Base-by-base conservation (phyloP, 2,329 filamentous ascomycete species). In the Aquanectria penicillioides region DNA sequence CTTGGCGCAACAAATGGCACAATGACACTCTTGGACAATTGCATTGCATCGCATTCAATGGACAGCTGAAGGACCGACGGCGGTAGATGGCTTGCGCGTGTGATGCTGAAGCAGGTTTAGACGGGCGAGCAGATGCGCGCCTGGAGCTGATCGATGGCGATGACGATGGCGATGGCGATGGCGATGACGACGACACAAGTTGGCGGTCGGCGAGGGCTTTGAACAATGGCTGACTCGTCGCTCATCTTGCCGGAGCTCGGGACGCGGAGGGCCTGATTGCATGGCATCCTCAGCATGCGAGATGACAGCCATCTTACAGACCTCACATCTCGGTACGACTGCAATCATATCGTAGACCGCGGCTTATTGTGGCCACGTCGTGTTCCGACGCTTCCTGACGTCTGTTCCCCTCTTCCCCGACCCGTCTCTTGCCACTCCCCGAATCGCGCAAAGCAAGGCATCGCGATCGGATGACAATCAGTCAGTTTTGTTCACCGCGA, bases 341-440 rank as follows among this genome's bases (percentile, higher is more conserved):
- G 18, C 26, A 26, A 46, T 33, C 41, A n/a, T 20, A 46, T 46
- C 41, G 23, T 46, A 17, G 13, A 17, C 28, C 13, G 26, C 28
- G 11, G 28, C 41, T 46, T 33, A 18, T 28, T 18, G 41, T 46
- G 41, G 22, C 41, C 28, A 33, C 23, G 41, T 29, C 41, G 41
- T 46, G 41, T 18, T 33, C 26, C 18, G 41, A 31, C 41, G 17
- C 41, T 18, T 17, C 26, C 15, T 25, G 11, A 28, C 25, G n/a
- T 31, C 6, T 15, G 17, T 33, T 17, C 12, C 28, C 29, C 23
- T 17, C 28, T 33, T 26, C 26, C 29, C 41, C 17, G 41, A 18
- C n/a, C n/a, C n/a, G n/a, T n/a, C n/a, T n/a, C 41, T 46, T 29
- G 41, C 41, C 41, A 33, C 41, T 33, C 33, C 41, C 41, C 26